These are phyloP conservation scores for Tylopilus cervinicoccineus DNA, from an alignment of 768 basidiomycete genomes.

Conservation along the genomic window DNA sequence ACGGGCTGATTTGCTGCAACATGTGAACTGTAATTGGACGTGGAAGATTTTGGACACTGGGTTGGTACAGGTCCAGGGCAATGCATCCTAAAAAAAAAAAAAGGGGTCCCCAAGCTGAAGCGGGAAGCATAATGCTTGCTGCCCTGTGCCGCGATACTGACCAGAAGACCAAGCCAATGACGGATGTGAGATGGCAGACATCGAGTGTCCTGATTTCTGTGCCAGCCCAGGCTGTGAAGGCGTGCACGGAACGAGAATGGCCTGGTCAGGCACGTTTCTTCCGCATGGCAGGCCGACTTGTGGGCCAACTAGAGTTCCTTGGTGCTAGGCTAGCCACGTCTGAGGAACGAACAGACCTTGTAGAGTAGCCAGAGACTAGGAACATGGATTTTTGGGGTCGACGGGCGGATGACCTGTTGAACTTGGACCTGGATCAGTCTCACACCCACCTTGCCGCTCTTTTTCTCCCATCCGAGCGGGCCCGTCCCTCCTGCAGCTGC, in stretches of 20 bases:
- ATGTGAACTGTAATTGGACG: too few species aligned
- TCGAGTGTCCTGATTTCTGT: slow-evolving; percentile 3
- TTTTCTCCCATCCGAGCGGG: slow-evolving; percentile 11
- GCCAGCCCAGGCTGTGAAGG: too few species aligned
- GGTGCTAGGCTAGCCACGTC: not conserved
- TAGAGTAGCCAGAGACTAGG: slow-evolving; percentile 10
- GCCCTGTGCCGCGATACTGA: slow-evolving; percentile 1
- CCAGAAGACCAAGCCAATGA: not conserved
- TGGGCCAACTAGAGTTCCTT: slow-evolving; percentile 2
- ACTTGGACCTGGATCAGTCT: not conserved
- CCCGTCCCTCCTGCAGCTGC: not conserved
- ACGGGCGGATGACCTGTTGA: slow-evolving; percentile 15
- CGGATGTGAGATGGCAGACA: not conserved
- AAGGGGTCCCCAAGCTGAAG: slow-evolving; percentile 1
- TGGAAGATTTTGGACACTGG: too few species aligned
- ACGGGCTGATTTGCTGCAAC: too few species aligned
- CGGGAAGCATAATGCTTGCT: not conserved
- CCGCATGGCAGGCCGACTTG: slow-evolving; percentile 4
- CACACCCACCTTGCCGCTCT: slow-evolving; percentile 21
- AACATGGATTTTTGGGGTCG: not conserved
- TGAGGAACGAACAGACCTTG: not conserved
- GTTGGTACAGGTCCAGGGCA: not conserved
- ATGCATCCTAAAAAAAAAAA: not conserved
- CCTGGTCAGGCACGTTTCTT: slow-evolving; percentile 3
- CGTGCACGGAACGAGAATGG: not conserved